A percentile compares a stretch with the other conserved stretches of the same genome.
Evolutionary conservation across 1,139 yeast species (phyloP).

Genomic region (Zygosaccharomyces sapae): DNA sequence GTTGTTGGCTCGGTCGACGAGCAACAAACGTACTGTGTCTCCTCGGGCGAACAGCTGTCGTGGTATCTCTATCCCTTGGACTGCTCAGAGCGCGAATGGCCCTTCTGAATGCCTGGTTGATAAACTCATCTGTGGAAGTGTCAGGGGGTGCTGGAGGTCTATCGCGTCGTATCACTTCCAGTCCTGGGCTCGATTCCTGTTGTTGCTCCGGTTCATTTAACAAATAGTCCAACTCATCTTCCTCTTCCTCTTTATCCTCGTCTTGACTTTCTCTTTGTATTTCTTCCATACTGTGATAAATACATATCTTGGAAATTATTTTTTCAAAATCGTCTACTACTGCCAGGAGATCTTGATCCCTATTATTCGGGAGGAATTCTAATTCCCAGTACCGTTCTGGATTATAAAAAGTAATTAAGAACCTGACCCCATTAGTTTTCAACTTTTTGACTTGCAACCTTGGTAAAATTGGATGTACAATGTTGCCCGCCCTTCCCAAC

Average conservation of each 20-base stretch:
- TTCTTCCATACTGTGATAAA: background rate
- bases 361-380: constrained; percentile 21
- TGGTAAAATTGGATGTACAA: constrained; percentile 35
- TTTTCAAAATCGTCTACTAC: constrained; percentile 22
- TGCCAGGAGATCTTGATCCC: constrained; percentile 2
- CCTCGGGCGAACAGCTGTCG: background rate
- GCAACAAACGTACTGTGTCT: background rate
- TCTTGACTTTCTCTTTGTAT: too few species aligned
- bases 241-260: constrained; percentile 7
- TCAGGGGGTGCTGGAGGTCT: background rate
- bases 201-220: constrained; percentile 19
- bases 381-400: constrained; percentile 35
- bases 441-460: constrained; percentile 27
- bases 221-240: constrained; percentile 29
- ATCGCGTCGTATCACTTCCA: too few species aligned
- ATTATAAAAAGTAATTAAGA: constrained; percentile 27
- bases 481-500: constrained; percentile 32
- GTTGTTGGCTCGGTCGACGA: background rate
- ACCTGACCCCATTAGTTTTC: constrained; percentile 8
- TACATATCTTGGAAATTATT: constrained; percentile 26
- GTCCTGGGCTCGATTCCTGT: background rate
- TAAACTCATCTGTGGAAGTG: constrained; percentile 8
- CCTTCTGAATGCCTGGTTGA: constrained; percentile 25
- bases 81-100: constrained; percentile 18
- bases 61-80: background rate